phyloP scores from a whole-genome alignment of 306 rosid genomes.

The barrel medic (Medicago truncatula) region DNA sequence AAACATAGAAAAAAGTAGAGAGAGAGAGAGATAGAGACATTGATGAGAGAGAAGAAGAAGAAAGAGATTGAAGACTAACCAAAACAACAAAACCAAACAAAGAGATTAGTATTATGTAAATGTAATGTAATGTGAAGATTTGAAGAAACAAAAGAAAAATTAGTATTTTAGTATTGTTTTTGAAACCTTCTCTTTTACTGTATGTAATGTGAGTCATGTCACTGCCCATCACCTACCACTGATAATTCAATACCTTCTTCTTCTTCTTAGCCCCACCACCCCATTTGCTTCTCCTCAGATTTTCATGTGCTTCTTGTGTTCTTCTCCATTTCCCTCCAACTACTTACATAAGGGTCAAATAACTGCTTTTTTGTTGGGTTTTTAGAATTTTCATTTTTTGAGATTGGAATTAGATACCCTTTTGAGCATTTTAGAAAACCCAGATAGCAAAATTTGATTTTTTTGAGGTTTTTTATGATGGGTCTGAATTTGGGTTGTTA shows the following conservation, averaged over 20 bases:
- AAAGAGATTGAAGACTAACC: slow-evolving; percentile 28
- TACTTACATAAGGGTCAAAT: slow-evolving; percentile 14
- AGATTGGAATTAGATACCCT: neutral
- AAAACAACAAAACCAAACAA: neutral
- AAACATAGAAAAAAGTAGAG: neutral
- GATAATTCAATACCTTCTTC: slow-evolving; percentile 72
- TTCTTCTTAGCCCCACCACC: slow-evolving; percentile 64
- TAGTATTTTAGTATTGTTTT: slow-evolving; percentile 27
- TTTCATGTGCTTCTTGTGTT: slow-evolving; percentile 54
- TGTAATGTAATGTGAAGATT: slow-evolving; percentile 40
- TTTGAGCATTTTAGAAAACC: neutral
- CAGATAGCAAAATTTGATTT: neutral
- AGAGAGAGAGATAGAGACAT: neutral
- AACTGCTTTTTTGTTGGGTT: neutral
- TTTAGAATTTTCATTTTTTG: neutral
- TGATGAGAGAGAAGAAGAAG: neutral
- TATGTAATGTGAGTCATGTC: slow-evolving; percentile 56
- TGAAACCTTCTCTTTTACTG: slow-evolving; percentile 69
- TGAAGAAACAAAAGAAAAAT: slow-evolving; percentile 68
- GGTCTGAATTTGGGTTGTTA: slow-evolving; percentile 27
- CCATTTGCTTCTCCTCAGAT: slow-evolving; percentile 53
- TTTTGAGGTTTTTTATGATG: slow-evolving; percentile 11
- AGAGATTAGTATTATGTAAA: neutral
- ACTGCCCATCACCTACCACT: slow-evolving; percentile 69
- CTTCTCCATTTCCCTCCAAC: slow-evolving; percentile 48